Evolutionary conservation across 306 rosid genomes (phyloP).

Genomic region (Quercus mongolica): DNA sequence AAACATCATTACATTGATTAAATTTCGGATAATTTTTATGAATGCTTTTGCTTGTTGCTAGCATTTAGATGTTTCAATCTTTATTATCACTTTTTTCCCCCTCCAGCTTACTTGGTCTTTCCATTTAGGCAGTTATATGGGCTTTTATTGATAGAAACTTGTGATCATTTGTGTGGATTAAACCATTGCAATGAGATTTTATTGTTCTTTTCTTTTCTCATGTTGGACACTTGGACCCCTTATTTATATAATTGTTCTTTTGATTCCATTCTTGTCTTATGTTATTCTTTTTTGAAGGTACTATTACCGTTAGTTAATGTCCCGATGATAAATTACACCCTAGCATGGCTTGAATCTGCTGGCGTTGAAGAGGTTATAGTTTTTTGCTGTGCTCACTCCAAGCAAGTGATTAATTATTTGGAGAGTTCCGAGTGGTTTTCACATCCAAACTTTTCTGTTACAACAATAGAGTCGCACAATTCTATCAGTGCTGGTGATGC

Average conservation of each 20-base stretch:
- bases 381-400: slow-evolving; percentile 89
- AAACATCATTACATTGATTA: too few species aligned
- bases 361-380: slow-evolving; percentile 96
- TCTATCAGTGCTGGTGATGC: slow-evolving; percentile 95
- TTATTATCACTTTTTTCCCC: background rate
- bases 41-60: too few species aligned
- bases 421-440: slow-evolving; percentile 79
- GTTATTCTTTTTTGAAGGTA: slow-evolving; percentile 41
- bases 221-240: too few species aligned
- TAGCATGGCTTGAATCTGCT: slow-evolving; percentile 96
- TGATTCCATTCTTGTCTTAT: background rate
- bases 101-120: background rate
- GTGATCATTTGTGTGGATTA: background rate
- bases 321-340: slow-evolving; percentile 86
- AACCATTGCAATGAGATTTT: background rate
- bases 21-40: too few species aligned
- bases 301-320: slow-evolving; percentile 77
- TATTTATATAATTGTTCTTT: background rate
- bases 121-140: background rate
- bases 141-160: background rate
- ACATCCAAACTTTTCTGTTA: slow-evolving; percentile 67
- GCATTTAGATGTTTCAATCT: background rate
- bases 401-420: slow-evolving; percentile 80
- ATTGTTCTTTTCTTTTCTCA: background rate
- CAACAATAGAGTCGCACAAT: slow-evolving; percentile 80